Evolutionary conservation across 441 rosid species (phyloP).

Genomic region (Populus hybrid): DNA sequence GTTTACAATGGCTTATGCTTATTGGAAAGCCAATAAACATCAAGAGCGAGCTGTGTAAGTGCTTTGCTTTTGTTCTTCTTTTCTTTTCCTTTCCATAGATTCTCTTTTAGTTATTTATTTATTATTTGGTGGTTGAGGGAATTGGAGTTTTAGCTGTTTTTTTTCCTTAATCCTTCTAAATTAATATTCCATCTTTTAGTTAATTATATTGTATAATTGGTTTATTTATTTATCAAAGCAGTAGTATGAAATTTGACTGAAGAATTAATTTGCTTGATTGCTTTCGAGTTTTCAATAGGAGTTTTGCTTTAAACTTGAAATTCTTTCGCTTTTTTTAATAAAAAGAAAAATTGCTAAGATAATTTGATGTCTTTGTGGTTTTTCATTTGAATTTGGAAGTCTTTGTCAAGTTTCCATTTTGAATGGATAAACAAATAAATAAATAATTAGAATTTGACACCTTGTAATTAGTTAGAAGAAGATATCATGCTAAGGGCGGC

Average conservation of each 20-base stretch:
- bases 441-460: too few relatives aligned
- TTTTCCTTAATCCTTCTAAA: background rate
- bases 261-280: background rate
- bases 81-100: background rate
- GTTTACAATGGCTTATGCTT: conserved; percentile 93
- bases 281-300: background rate
- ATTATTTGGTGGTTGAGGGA: background rate
- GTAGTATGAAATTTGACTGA: background rate
- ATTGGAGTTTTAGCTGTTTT: too few relatives aligned
- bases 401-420: too few relatives aligned
- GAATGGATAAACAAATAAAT: too few relatives aligned
- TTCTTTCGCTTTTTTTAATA: background rate
- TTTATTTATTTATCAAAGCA: too few relatives aligned
- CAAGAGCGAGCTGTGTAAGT: conserved; percentile 73
- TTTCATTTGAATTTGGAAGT: too few relatives aligned
- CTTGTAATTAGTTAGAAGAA: too few relatives aligned
- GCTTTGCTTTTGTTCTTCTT: background rate
- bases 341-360: too few relatives aligned
- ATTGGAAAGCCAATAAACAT: conserved; percentile 91
- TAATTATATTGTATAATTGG: too few relatives aligned
- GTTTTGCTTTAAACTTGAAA: background rate
- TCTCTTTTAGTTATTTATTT: background rate
- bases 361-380: too few relatives aligned
- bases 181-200: background rate
- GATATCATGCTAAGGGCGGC: too few relatives aligned